Conservation (phyloP, 202 grass and related monocot species). For the Saccharum hybrid region DNA sequence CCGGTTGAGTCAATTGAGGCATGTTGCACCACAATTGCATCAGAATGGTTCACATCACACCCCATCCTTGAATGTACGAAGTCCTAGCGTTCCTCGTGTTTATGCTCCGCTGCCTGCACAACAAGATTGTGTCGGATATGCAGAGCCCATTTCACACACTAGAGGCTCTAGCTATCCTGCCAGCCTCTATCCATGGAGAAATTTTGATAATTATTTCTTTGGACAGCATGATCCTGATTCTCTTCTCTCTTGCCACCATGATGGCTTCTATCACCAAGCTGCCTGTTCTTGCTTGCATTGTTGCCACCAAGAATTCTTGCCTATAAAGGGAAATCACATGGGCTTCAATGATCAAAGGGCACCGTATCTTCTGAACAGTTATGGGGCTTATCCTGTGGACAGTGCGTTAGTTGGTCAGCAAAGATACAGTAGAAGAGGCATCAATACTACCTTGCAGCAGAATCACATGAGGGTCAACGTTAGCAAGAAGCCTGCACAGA, state of each 20-base stretch:
- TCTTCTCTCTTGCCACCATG: constrained; percentile 69
- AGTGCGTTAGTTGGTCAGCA: constrained; percentile 50
- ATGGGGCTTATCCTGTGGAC: constrained; percentile 43
- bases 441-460: constrained; percentile 40
- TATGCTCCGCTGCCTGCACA: constrained; percentile 58
- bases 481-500: constrained; percentile 59
- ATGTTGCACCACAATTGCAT: constrained; percentile 51
- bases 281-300: constrained; percentile 80
- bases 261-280: constrained; percentile 81
- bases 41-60: constrained; percentile 39
- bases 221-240: constrained; percentile 72
- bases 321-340: constrained; percentile 55
- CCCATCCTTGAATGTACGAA: constrained; percentile 40
- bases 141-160: constrained; percentile 47
- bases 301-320: constrained; percentile 67
- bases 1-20: constrained; percentile 39
- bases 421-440: constrained; percentile 54
- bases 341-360: constrained; percentile 53
- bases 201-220: constrained; percentile 70
- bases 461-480: constrained; percentile 50
- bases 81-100: constrained; percentile 46
- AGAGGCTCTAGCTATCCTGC: constrained; percentile 57
- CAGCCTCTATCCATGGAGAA: constrained; percentile 58
- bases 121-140: constrained; percentile 53
- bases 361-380: constrained; percentile 55